Evolutionary conservation across 108 stramenopile species (phyloP).

Genomic region (Conticribra guillardii): DNA sequence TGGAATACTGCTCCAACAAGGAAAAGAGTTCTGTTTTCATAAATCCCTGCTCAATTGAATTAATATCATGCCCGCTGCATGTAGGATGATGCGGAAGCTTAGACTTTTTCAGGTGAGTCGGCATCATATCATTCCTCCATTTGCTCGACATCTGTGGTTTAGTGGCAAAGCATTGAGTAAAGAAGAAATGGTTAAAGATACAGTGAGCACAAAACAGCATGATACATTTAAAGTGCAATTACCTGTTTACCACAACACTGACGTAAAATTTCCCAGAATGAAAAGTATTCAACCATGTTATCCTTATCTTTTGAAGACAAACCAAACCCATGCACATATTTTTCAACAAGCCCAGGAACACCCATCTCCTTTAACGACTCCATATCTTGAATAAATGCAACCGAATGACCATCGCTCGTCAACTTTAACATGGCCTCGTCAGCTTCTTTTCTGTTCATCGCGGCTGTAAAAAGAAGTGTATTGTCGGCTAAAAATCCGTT

Average conservation of each 20-base stretch:
- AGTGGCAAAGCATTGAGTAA: too few relatives aligned
- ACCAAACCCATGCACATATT: conserved; percentile 32
- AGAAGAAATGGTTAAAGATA: too few relatives aligned
- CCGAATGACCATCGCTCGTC: conserved; percentile 19
- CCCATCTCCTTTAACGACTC: conserved; percentile 26
- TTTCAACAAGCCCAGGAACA: conserved; percentile 13
- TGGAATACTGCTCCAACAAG: conserved; percentile 22
- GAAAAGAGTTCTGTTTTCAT: conserved; percentile 31
- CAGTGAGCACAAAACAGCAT: too few relatives aligned
- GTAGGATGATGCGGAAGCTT: conserved; percentile 32
- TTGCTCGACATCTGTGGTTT: conserved; percentile 36
- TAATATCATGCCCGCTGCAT: conserved; percentile 34
- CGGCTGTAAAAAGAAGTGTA: conserved; percentile 35
- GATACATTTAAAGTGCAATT: too few relatives aligned
- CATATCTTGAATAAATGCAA: conserved; percentile 50
- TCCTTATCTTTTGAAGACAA: conserved; percentile 10
- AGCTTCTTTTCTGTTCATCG: conserved; percentile 26
- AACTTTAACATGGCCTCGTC: conserved; percentile 6
- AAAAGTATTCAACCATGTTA: conserved; percentile 35
- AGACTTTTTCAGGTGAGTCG: conserved; percentile 13
- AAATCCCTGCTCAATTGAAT: conserved; percentile 27
- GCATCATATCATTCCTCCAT: conserved; percentile 50
- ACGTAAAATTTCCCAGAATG: conserved; percentile 40
- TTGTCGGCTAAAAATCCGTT: conserved; percentile 18
- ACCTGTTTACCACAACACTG: conserved; percentile 52